Conservation (phyloP, 2,329 filamentous ascomycete genomes). For the Arthrinium phaeospermum region DNA sequence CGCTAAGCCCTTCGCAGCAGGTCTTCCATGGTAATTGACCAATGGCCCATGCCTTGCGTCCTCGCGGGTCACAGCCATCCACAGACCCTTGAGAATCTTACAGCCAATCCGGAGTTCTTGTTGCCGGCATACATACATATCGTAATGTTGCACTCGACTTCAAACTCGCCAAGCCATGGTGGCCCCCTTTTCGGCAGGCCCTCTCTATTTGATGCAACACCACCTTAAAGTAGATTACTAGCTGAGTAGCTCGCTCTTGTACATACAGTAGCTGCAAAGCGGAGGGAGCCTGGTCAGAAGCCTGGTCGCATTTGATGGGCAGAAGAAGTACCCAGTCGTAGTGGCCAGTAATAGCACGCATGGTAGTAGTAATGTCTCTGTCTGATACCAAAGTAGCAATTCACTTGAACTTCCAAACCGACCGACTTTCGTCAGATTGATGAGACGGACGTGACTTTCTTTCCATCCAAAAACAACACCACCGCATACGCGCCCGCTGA, state of each 20-base stretch:
- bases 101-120: not conserved
- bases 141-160: not conserved
- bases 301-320: not conserved
- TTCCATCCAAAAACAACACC: conserved; percentile 3
- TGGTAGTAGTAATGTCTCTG: not conserved
- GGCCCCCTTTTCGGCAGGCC: not conserved
- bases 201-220: conserved; percentile 14
- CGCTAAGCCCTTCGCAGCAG: conserved; percentile 9
- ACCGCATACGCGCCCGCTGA: conserved; percentile 1
- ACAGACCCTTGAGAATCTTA: not conserved
- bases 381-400: not conserved
- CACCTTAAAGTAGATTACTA: not conserved
- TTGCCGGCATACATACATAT: not conserved
- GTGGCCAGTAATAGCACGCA: not conserved
- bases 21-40: not conserved
- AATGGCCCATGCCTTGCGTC: conserved; percentile 1
- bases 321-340: not conserved
- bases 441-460: conserved; percentile 5
- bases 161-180: not conserved
- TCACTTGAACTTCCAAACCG: conserved; percentile 1
- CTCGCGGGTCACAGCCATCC: not conserved
- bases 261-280: not conserved
- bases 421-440: conserved; percentile 13
- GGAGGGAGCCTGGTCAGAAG: not conserved
- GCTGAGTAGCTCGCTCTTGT: too few species aligned